Evolutionary conservation across 345 rosid genomes (phyloP).

Genomic region (Erodium maritimum): DNA sequence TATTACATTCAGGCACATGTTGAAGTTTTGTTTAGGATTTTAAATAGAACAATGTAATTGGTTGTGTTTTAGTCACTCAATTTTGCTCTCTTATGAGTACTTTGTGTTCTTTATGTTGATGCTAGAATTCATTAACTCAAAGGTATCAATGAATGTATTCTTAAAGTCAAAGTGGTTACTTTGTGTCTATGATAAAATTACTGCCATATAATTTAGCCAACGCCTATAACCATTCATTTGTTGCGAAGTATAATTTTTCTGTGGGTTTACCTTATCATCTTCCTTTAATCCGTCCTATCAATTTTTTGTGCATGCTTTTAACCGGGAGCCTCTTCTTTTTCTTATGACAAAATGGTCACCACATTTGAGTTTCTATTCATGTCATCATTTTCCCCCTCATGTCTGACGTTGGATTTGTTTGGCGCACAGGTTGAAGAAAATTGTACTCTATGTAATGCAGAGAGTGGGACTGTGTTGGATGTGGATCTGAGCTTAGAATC

Average conservation of each 20-base stretch:
- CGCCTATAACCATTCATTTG: background rate
- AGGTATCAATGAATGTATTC: background rate
- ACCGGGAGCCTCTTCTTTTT: background rate
- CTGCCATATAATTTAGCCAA: background rate
- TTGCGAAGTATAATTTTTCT: background rate
- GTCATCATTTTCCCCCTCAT: background rate
- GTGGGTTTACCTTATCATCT: background rate
- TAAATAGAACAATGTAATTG: too few relatives aligned
- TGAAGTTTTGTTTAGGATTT: too few relatives aligned
- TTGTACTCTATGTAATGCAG: slow-evolving; percentile 9
- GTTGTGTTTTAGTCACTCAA: too few relatives aligned
- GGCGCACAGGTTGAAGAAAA: slow-evolving; percentile 19
- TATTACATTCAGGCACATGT: background rate
- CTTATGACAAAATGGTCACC: background rate
- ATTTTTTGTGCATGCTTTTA: background rate
- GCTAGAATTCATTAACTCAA: background rate
- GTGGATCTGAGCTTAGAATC: background rate
- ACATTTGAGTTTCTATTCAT: background rate
- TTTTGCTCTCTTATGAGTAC: background rate
- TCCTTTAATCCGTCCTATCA: background rate
- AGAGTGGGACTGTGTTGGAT: slow-evolving; percentile 1
- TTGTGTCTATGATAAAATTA: background rate
- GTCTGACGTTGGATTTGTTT: background rate
- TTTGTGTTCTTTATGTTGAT: background rate
- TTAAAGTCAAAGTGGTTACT: background rate